A percentile compares a stretch with the other conserved stretches of the same genome.
Evolutionary conservation across 306 rosid genomes (phyloP).

Genomic region (Fragaria iinumae): DNA sequence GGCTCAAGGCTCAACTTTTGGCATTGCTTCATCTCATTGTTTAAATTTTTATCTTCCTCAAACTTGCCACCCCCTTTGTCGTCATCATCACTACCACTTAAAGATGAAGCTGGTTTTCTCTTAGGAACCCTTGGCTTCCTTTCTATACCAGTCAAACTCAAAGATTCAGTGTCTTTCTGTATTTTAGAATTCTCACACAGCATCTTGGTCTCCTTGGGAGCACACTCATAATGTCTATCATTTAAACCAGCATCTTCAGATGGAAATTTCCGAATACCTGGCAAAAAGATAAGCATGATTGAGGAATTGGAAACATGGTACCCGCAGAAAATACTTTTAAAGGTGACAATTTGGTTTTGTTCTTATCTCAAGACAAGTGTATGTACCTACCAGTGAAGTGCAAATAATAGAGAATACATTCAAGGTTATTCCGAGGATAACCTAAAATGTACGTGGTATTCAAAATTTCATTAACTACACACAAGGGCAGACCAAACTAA

Average conservation of each 20-base stretch:
- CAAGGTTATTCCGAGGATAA: not conserved
- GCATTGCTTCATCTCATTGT: not conserved
- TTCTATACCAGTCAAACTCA: not conserved
- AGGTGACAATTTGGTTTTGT: not conserved
- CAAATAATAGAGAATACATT: not conserved
- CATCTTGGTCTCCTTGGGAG: not conserved
- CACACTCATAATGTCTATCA: constrained; percentile 25
- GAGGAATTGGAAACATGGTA: not conserved
- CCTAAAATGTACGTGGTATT: not conserved
- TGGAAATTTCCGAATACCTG: constrained; percentile 19
- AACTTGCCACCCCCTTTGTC: constrained; percentile 1
- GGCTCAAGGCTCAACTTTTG: not conserved
- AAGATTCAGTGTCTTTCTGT: not conserved
- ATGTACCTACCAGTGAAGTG: not conserved
- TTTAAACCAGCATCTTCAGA: constrained; percentile 4
- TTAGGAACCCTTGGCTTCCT: constrained; percentile 12
- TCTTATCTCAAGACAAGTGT: not conserved
- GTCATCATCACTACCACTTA: constrained; percentile 4
- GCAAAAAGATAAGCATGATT: constrained; percentile 1
- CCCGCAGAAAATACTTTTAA: not conserved
- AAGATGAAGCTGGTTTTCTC: constrained; percentile 21
- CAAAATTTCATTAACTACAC: not conserved
- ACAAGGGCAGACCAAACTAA: not conserved
- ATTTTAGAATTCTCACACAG: not conserved
- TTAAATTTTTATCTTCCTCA: not conserved